Evolutionary conservation across 495 filamentous ascomycete species (phyloP).

Genomic region (Hypoxylon rickii): DNA sequence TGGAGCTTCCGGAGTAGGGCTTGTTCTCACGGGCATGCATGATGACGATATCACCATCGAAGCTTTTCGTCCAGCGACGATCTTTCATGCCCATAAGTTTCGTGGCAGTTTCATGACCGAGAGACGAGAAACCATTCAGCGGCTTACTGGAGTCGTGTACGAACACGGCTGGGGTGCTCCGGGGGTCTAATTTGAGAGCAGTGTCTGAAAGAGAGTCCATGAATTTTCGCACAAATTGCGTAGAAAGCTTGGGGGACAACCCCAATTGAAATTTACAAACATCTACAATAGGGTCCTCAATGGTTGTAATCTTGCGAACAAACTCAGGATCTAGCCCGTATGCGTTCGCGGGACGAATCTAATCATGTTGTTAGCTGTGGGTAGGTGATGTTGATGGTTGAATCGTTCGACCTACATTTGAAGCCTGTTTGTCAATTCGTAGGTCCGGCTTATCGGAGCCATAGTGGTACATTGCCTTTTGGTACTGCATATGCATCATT

Average conservation of each 20-base stretch:
- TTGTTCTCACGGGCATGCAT: slow-evolving; percentile 73
- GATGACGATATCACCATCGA: slow-evolving; percentile 77
- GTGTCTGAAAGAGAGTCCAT: slow-evolving; percentile 64
- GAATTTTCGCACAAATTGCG: slow-evolving; percentile 67
- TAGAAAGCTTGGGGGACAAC: slow-evolving; percentile 46
- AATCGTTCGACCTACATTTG: slow-evolving; percentile 43
- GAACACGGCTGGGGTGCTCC: slow-evolving; percentile 76
- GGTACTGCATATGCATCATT: slow-evolving; percentile 62
- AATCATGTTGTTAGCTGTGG: neutral
- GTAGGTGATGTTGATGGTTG: too few species aligned
- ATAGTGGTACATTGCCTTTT: slow-evolving; percentile 76
- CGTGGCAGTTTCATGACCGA: slow-evolving; percentile 69
- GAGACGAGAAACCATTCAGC: slow-evolving; percentile 69
- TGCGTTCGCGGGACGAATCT: slow-evolving; percentile 21
- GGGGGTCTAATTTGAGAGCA: slow-evolving; percentile 64
- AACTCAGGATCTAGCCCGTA: slow-evolving; percentile 66
- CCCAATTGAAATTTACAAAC: slow-evolving; percentile 63
- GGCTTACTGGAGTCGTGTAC: slow-evolving; percentile 71
- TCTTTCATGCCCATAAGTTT: slow-evolving; percentile 17
- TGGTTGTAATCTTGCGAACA: slow-evolving; percentile 68
- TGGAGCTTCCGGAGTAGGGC: slow-evolving; percentile 70
- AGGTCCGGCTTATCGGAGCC: slow-evolving; percentile 94
- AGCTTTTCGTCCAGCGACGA: slow-evolving; percentile 26
- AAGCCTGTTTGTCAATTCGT: slow-evolving; percentile 49
- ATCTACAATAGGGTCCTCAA: slow-evolving; percentile 69